phyloP scores from a whole-genome alignment of 2,329 filamentous ascomycete genomes.

The Trichoderma breve region DNA sequence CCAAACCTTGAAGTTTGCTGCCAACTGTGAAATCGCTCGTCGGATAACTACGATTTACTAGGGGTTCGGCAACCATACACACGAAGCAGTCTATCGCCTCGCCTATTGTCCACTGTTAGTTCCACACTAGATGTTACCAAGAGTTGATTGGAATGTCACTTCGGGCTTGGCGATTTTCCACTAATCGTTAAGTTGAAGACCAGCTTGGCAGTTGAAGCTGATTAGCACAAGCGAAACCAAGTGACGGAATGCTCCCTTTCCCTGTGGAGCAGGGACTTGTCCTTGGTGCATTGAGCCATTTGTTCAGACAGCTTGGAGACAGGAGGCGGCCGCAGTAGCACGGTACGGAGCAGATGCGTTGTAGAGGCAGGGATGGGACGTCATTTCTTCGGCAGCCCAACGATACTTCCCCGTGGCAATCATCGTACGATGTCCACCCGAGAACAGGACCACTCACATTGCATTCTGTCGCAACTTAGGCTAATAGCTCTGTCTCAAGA shows the following conservation, averaged over 20 bases:
- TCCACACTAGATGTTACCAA: not conserved
- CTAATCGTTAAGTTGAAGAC: not conserved
- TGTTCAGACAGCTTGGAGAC: not conserved
- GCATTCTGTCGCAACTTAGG: not conserved
- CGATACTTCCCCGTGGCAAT: not conserved
- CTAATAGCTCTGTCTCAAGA: conserved; percentile 4
- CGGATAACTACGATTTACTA: not conserved
- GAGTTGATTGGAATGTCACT: not conserved
- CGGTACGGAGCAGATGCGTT: not conserved
- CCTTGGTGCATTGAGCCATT: conserved; percentile 4
- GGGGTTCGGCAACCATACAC: not conserved
- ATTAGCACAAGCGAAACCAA: not conserved
- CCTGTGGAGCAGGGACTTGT: not conserved
- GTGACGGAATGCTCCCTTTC: not conserved
- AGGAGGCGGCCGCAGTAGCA: not conserved
- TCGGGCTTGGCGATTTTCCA: not conserved
- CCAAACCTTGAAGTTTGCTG: not conserved
- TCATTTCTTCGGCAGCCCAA: not conserved
- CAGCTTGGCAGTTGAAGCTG: not conserved
- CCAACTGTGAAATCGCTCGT: not conserved
- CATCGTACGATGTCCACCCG: conserved; percentile 9
- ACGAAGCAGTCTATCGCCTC: not conserved
- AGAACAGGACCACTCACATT: not conserved
- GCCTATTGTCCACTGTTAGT: not conserved
- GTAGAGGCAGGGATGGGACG: not conserved